Conservation (phyloP, 352 stramenopile species). For the Phytophthora cactorum region DNA sequence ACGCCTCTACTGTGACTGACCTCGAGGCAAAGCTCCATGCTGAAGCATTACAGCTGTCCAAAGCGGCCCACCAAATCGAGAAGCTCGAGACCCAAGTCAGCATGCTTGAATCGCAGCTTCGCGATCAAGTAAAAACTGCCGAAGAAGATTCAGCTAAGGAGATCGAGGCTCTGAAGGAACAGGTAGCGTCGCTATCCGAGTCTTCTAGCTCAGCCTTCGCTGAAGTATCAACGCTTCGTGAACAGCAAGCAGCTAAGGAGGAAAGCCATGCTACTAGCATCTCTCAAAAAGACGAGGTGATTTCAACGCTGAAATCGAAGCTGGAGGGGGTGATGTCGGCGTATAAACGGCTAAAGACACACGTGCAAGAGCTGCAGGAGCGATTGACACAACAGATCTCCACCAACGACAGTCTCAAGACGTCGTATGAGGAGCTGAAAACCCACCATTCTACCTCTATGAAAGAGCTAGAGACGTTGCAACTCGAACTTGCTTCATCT, state of each 20-base stretch:
- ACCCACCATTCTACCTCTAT: constrained; percentile 15
- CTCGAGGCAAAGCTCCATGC: constrained; percentile 19
- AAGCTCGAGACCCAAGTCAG: constrained; percentile 24
- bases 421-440: constrained; percentile 36
- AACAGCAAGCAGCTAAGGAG: constrained; percentile 21
- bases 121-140: constrained; percentile 15
- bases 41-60: constrained; percentile 2
- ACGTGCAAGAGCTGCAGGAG: constrained; percentile 55
- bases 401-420: constrained; percentile 31
- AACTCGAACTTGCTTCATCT: constrained; percentile 36
- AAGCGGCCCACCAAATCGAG: constrained; percentile 19
- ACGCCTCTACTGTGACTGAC: neutral
- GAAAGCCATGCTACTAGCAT: constrained; percentile 18
- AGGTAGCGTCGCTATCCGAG: constrained; percentile 30
- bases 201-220: constrained; percentile 5
- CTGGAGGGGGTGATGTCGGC: constrained; percentile 65
- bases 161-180: constrained; percentile 28
- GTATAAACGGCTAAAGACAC: constrained; percentile 65
- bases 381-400: constrained; percentile 45
- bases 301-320: constrained; percentile 61
- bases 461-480: constrained; percentile 36
- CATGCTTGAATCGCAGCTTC: constrained; percentile 26
- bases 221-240: constrained; percentile 29
- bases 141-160: constrained; percentile 19
- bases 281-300: constrained; percentile 52